Percentiles rank a stretch among this genome's conserved stretches.
These are phyloP conservation scores for Agroathelia rolfsii DNA, from an alignment of 1,284 basidiomycete species.

Conservation along the genomic window DNA sequence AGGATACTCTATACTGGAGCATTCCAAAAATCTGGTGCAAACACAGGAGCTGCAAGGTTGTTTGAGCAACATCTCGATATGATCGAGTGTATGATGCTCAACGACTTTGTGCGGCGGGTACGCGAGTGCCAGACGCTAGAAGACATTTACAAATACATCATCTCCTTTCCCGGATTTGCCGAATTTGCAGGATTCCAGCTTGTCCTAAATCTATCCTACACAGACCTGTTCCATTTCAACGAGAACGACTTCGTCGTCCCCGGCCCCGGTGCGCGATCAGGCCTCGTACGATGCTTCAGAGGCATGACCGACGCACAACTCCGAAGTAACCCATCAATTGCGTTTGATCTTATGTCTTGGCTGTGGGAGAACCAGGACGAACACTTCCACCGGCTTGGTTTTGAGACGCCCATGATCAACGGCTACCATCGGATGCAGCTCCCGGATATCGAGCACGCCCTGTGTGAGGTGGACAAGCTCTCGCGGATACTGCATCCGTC, in stretches of 20 bases:
- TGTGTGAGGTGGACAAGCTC: constrained; percentile 65
- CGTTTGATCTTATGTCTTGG: constrained; percentile 47
- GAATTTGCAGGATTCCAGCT: constrained; percentile 52
- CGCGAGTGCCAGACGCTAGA: constrained; percentile 30
- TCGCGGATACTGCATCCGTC: constrained; percentile 33
- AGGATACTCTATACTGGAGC: constrained; percentile 48
- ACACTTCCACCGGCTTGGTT: constrained; percentile 41
- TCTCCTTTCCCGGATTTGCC: constrained; percentile 51
- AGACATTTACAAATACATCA: constrained; percentile 44
- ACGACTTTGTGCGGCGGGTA: constrained; percentile 31
- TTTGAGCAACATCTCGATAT: constrained; percentile 46
- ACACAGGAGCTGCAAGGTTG: constrained; percentile 30
- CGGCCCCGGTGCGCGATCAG: constrained; percentile 46
- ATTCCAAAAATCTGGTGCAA: constrained; percentile 53
- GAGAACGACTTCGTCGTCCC: constrained; percentile 51
- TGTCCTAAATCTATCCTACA: constrained; percentile 45
- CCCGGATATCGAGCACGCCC: constrained; percentile 55
- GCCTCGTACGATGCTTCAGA: constrained; percentile 45
- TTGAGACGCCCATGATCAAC: constrained; percentile 40
- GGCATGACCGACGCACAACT: constrained; percentile 19
- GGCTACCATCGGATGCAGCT: constrained; percentile 35
- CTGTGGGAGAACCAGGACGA: constrained; percentile 39
- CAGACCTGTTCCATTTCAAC: constrained; percentile 43
- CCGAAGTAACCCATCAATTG: constrained; percentile 24
- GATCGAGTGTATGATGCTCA: constrained; percentile 44